Evolutionary conservation across 2,329 filamentous ascomycete genomes (phyloP).

Genomic region (Diplodia corticola): DNA sequence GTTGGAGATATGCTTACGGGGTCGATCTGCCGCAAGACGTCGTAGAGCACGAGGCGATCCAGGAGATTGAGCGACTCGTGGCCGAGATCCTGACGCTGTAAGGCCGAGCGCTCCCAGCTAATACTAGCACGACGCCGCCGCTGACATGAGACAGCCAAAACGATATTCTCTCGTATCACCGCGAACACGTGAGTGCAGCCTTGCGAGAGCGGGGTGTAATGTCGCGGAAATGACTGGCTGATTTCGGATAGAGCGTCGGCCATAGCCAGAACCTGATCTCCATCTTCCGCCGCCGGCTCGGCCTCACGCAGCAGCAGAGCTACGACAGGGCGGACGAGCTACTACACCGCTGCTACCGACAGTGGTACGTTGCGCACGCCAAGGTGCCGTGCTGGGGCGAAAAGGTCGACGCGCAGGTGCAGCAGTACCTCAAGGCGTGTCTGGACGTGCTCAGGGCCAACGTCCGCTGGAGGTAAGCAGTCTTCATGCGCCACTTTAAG

Average conservation of each 20-base stretch:
- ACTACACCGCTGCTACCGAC: constrained; percentile 23
- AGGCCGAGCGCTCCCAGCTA: constrained; percentile 1
- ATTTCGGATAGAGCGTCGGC: constrained; percentile 23
- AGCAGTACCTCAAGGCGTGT: constrained; percentile 21
- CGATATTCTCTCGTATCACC: constrained; percentile 23
- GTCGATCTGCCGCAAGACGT: constrained; percentile 17
- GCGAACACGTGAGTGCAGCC: constrained; percentile 19
- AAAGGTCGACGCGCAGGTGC: constrained; percentile 22
- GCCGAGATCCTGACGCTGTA: constrained; percentile 23
- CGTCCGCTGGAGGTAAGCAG: constrained; percentile 23
- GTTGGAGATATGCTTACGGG: constrained; percentile 21
- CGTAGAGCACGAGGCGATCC: constrained; percentile 18
- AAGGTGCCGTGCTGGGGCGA: constrained; percentile 22
- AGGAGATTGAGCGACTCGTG: constrained; percentile 22
- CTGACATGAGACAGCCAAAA: constrained; percentile 20
- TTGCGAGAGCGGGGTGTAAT: neutral
- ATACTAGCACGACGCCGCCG: neutral
- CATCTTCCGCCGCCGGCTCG: constrained; percentile 22
- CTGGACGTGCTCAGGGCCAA: constrained; percentile 22
- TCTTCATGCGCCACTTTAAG: constrained; percentile 9
- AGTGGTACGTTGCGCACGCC: constrained; percentile 23
- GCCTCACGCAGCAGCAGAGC: constrained; percentile 22
- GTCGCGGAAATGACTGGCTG: constrained; percentile 21
- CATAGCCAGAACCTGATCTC: constrained; percentile 24
- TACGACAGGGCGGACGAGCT: constrained; percentile 22